Conservation (phyloP, 225 moss, liverwort and hornwort species). For the Takakia lepidozioides region DNA sequence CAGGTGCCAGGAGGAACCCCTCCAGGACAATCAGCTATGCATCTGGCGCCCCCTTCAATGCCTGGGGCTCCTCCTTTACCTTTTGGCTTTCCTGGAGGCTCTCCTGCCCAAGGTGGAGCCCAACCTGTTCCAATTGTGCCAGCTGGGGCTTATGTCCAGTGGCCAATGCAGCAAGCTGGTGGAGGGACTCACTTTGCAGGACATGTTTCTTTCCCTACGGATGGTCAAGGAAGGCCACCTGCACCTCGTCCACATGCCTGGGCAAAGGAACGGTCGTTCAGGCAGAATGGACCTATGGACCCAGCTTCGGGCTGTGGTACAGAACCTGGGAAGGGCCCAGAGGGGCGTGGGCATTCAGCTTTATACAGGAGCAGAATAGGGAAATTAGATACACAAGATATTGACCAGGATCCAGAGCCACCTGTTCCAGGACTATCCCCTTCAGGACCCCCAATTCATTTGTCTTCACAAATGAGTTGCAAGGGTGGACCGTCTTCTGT, state of each 20-base stretch:
- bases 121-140: constrained; percentile 11
- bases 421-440: constrained; percentile 52
- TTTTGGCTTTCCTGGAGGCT: constrained; percentile 20
- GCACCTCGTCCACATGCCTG: constrained; percentile 14
- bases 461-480: constrained; percentile 7
- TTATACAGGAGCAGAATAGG: constrained; percentile 7
- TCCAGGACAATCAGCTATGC: constrained; percentile 9
- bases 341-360: constrained; percentile 3
- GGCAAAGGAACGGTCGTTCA: constrained; percentile 10
- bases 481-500: constrained; percentile 1
- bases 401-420: constrained; percentile 25
- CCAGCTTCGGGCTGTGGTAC: constrained; percentile 1
- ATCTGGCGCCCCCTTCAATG: constrained; percentile 9
- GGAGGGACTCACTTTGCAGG: constrained; percentile 17
- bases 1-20: constrained; percentile 2
- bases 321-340: constrained; percentile 7
- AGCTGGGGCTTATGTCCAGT: constrained; percentile 14
- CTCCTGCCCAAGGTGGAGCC: constrained; percentile 15
- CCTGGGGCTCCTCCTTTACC: constrained; percentile 10
- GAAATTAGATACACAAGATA: constrained; percentile 9
- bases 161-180: constrained; percentile 20
- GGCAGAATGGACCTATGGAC: constrained; percentile 5
- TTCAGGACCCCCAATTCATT: constrained; percentile 10
- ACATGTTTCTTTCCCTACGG: constrained; percentile 10
- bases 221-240: constrained; percentile 2